Evolutionary conservation across 768 basidiomycete genomes (phyloP).

Genomic region (Mrakia blollopis): DNA sequence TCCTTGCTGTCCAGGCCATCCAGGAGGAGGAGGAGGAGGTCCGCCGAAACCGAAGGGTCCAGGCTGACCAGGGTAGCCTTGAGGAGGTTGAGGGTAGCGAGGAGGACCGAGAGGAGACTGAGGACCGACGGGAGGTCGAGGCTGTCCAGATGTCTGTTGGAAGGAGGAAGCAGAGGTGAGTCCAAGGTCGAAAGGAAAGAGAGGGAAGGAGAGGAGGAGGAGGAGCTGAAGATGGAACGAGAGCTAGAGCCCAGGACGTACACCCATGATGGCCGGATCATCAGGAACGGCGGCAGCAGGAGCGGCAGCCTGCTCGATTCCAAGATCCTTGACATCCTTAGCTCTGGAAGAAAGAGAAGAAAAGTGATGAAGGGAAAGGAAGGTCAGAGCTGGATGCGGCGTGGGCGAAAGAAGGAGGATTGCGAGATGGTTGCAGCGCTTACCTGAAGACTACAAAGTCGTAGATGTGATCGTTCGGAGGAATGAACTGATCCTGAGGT

Average conservation of each 20-base stretch:
- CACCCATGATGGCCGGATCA: slow-evolving; percentile 39
- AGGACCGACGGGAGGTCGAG: slow-evolving; percentile 14
- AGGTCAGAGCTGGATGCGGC: neutral
- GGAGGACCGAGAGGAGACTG: slow-evolving; percentile 13
- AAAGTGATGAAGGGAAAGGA: neutral
- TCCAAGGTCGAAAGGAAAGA: neutral
- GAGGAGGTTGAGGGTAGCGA: slow-evolving; percentile 21
- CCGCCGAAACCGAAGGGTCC: slow-evolving; percentile 15
- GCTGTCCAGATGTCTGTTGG: slow-evolving; percentile 7
- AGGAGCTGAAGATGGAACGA: neutral
- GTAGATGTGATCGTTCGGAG: slow-evolving; percentile 76
- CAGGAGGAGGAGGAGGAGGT: slow-evolving; percentile 29
- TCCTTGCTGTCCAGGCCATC: slow-evolving; percentile 24
- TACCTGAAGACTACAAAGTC: slow-evolving; percentile 80
- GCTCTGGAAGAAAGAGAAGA: slow-evolving; percentile 37
- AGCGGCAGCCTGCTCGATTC: slow-evolving; percentile 36
- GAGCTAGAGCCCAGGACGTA: slow-evolving; percentile 23
- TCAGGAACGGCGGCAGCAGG: slow-evolving; percentile 32
- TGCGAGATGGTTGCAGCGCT: neutral
- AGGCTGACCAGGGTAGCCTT: slow-evolving; percentile 23
- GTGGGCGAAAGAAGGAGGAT: neutral
- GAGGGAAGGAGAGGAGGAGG: neutral
- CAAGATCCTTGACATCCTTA: slow-evolving; percentile 43
- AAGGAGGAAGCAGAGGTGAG: neutral
- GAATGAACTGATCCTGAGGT: slow-evolving; percentile 62